Base-by-base conservation (phyloP, 192 early-diverging fungal genomes). In the Backusella macrospora region DNA sequence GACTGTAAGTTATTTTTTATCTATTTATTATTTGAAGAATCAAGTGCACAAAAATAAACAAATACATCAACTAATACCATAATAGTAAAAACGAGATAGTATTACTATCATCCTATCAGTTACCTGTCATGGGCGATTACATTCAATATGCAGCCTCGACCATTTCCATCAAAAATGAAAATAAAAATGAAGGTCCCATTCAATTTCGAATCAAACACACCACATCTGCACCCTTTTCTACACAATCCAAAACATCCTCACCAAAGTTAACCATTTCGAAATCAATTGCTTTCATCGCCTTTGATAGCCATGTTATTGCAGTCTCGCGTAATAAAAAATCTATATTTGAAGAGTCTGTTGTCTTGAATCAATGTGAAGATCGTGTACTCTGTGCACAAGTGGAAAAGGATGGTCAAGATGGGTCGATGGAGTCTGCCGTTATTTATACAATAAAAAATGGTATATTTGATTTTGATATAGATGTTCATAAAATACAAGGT, bases 1-100 rank as follows among this genome's bases (percentile, higher is more conserved):
- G 26, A 26, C 52, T 59, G 52, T 59, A 59, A 59, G 52, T 43
- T n/a, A n/a, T n/a, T n/a, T n/a, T n/a, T n/a, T n/a, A n/a, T n/a
- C n/a, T n/a, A n/a, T n/a, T n/a, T n/a, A n/a, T n/a, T n/a, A n/a
- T 9, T 43, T 43, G 0, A 6, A 43, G 5, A 43, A 1, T 1
- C 29, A 34, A 1, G 5, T 4, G 5, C 42, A 43, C 42, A 4
- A 43, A 43, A 43, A 43, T 9, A 43, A 43, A 6, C 10, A 6
- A 34, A 34, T 34, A 43, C 7, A 9, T 59, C 49, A 18, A 21
- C n/a, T 18, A 18, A 21, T n/a, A 7, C 18, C 18, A 7, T 18
- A 2, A 18, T 52, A 59, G 52, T 23, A 59, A 59, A 59, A 59
- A 59, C n/a, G 52, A 59, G 13, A 0, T 59, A 59, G 52, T 59